These are phyloP conservation scores for Thalia dealbata DNA, from an alignment of 176 grass and related monocot genomes.

Conservation along the genomic window DNA sequence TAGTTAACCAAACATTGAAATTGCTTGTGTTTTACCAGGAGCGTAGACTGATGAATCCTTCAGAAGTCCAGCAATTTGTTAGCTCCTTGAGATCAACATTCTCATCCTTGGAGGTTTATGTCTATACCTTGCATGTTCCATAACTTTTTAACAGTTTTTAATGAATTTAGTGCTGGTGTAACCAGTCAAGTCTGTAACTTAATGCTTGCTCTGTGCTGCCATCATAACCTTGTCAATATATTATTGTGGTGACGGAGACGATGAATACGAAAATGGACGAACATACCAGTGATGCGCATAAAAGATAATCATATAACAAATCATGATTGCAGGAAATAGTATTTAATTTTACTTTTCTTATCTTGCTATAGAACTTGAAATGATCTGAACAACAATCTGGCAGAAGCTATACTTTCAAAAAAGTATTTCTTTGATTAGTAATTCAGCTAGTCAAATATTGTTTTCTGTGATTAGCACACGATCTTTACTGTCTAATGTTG, in stretches of 20 bases:
- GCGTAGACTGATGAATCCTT: constrained; percentile 47
- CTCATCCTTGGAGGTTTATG: constrained; percentile 63
- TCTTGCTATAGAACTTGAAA: not conserved
- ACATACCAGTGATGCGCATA: no score
- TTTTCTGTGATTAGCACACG: not conserved
- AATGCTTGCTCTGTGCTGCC: not conserved
- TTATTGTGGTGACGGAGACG: no score
- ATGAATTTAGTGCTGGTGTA: not conserved
- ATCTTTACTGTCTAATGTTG: not conserved
- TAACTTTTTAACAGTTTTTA: not conserved
- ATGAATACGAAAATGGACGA: no score
- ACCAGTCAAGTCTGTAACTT: not conserved
- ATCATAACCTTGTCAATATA: no score
- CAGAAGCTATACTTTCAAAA: not conserved
- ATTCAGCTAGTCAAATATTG: not conserved
- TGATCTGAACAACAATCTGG: not conserved
- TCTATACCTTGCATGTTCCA: not conserved
- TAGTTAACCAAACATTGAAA: not conserved
- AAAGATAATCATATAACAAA: no score
- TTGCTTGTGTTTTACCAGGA: constrained; percentile 31
- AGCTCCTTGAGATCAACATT: constrained; percentile 77
- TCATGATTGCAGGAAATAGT: no score
- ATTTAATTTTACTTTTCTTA: not conserved
- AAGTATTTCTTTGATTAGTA: not conserved
- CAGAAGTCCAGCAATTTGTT: constrained; percentile 48